Base-by-base conservation (phyloP, 1,284 basidiomycete species). In the Trametes pubescens region DNA sequence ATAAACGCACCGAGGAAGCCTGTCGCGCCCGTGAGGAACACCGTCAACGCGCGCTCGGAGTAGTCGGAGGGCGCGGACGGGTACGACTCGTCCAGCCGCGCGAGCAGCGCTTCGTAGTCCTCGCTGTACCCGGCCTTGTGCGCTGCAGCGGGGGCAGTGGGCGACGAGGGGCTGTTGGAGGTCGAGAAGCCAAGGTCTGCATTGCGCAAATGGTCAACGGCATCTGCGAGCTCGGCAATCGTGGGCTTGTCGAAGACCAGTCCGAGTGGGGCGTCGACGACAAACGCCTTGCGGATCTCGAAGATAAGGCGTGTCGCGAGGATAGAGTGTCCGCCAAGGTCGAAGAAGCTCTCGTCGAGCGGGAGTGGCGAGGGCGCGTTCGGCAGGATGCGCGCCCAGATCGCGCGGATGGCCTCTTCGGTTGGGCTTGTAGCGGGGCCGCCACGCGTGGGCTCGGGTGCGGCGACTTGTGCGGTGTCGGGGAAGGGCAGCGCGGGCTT, bases 401-500 rank as follows among this genome's bases (percentile, higher is more conserved):
- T 89, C 57, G 84, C 82, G 73, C 90, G 87, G 74, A 99, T 88
- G 1, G 85, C 88, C 72, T 89, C 82, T 79, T 98, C 94, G 0
- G 95, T 97, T 0, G 92, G 81, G 0, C 84, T 89, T 32, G 84
- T 81, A 32, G 76, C 77, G 34, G 78, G 80, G 1, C 69, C 71
- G 4, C 65, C 66, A 21, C 68, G 71, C 14, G 65, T 68, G 2
- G 66, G 63, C 16, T 81, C 74, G 32, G 71, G 71, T 26, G 80
- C 72, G 22, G 83, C 83, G 4, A 86, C 86, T 61, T 95, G 89
- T 2, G 91, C 94, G 1, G 98, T 99, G 78, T 99, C 98, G 1
- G 98, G 98, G 91, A 99, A 99, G 16, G 98, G 98, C 55, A 99
- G 86, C 0, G 95, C 94, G 0, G 98, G 97, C 78, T 99, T 99